Evolutionary conservation across 2,329 filamentous ascomycete species (phyloP), one percentile per base, ranked within the genome.

Genomic region (Blastomyces percursus): DNA sequence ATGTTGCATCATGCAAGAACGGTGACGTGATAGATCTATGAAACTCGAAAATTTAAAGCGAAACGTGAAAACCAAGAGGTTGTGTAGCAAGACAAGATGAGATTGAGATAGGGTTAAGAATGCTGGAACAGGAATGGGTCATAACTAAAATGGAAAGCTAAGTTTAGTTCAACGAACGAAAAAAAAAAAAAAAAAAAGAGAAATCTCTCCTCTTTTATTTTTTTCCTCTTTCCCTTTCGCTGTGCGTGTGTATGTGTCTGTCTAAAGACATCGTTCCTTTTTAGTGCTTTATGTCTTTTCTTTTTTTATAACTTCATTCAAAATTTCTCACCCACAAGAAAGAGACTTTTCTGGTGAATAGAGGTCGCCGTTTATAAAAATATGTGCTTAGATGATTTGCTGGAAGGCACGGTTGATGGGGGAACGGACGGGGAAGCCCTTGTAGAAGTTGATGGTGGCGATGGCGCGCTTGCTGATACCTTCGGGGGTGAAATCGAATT

Each of bases 401-500:
- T 94, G 85, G 86, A 99, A 99, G 72, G 94, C 94, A 76, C 91
- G 90, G 86, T 97, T 96, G 80, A 99, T 78, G 68, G 94, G 93
- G 62, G 92, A 96, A 78, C 94, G 91, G 73, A 96, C 83, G 80
- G 93, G 92, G 76, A 89, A 85, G 69, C 88, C 89, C 89, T 96
- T 97, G 88, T 91, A 99, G 86, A 96, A 99, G 76, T 97, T 86
- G 73, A 97, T 82, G 67, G 94, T 99, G 70, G 89, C 88, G 67
- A 91, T 78, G 65, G 93, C 94, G 72, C 94, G 91, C 89, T 97
- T 96, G 80, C 90, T 83, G 76, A 99, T 89, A 69, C 94, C 94
- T 80, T 96, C 93, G 61, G 94, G 90, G 59, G 93, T 99, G 83
- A 99, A 97, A 80, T 97, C 94, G 81, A 99, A 99, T 86, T 96